Base-by-base conservation (phyloP, 2,329 filamentous ascomycete species). In the Arthrinium puccinioides region DNA sequence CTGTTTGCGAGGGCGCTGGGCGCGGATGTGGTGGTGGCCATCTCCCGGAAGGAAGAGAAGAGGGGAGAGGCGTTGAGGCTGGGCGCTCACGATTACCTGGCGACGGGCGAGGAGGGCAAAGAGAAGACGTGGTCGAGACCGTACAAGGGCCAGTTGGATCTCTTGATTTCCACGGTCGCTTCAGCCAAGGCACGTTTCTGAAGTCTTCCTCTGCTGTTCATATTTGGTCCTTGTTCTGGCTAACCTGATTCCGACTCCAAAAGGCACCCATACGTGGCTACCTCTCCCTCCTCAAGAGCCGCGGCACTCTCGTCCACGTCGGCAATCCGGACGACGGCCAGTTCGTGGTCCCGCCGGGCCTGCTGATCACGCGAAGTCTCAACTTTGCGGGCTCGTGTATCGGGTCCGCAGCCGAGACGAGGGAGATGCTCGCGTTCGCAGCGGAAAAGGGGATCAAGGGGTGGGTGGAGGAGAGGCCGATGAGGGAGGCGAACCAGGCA, bases 1-100 rank as follows among this genome's bases (percentile, higher is more conserved):
- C 56, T 80, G 26, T 80, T 74, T 47, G 79, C 80, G 1, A 76
- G 74, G 52, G 79, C 79, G 4, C 57, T 84, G 14, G 73, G 71
- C 10, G 72, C 71, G 19, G 72, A 79, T 25, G 63, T 67, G 18
- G 67, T 76, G 20, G 63, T 74, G 11, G 72, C 65, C 6, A 74
- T 76, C 46, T 74, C 69, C 3, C 63, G 73, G 18, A 64, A 55
- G 3, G 54, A 52, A 10, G 53, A 51, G 38, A 77, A 77, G 59
- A 62, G 60, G 32, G 60, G 58, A 1, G 72, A 77, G 48, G 70
- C 69, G 1, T 50, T 62, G 34, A 64, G 66, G 36, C 63, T 77
- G 59, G 73, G 74, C 11, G 73, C 72, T 3, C 67, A 46, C 29
- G 45, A 46, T 14, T 47, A 47, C n/a, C 25, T 49, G 9, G 47